Percentiles rank a stretch among this genome's conserved stretches.
phyloP scores from a whole-genome alignment of 2,329 filamentous ascomycete species.

The Aspergillus luchuensis region DNA sequence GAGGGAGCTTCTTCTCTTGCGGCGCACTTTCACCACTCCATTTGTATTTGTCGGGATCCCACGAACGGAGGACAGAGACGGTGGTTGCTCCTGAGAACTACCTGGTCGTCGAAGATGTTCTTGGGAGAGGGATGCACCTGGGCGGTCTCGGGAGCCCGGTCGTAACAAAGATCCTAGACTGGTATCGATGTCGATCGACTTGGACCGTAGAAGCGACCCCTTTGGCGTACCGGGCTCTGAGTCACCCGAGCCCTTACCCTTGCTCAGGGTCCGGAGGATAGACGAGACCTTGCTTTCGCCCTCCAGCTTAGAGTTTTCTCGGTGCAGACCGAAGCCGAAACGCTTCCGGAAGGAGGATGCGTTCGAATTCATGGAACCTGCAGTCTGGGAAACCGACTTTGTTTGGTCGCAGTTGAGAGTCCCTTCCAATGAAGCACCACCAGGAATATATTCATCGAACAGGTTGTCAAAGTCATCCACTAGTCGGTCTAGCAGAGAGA shows the following conservation, averaged over 20 bases:
- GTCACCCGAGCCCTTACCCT: constrained; percentile 66
- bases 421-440: constrained; percentile 47
- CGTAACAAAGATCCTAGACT: constrained; percentile 50
- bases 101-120: constrained; percentile 47
- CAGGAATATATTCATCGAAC: constrained; percentile 67
- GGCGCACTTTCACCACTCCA: constrained; percentile 53
- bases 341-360: constrained; percentile 81
- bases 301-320: constrained; percentile 76
- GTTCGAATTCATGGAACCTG: constrained; percentile 79
- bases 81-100: constrained; percentile 51
- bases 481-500: constrained; percentile 83
- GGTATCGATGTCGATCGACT: constrained; percentile 72
- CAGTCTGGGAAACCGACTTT: constrained; percentile 62
- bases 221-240: constrained; percentile 69
- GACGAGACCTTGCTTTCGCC: constrained; percentile 71
- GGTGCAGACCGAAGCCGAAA: constrained; percentile 77
- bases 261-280: constrained; percentile 86
- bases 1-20: constrained; percentile 86
- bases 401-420: constrained; percentile 56
- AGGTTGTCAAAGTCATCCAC: constrained; percentile 87
- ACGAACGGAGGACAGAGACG: constrained; percentile 54
- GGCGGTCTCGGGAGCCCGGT: constrained; percentile 59
- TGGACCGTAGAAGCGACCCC: constrained; percentile 67
- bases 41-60: constrained; percentile 49
- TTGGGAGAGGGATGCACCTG: constrained; percentile 53